phyloP scores from a whole-genome alignment of 2,329 filamentous ascomycete species.

The Paracoccidioides lutzii region DNA sequence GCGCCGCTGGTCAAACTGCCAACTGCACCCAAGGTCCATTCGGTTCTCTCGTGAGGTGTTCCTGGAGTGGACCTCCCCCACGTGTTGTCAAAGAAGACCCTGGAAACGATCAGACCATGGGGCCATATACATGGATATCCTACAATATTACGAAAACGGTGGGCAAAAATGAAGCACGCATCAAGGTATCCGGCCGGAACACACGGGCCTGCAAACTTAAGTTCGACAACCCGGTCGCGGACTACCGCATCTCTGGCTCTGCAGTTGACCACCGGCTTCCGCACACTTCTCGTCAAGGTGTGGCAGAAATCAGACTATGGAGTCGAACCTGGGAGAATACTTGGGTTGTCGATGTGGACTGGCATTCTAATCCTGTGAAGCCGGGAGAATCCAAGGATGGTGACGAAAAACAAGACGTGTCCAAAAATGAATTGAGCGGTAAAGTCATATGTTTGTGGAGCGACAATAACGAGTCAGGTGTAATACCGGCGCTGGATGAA shows the following conservation, averaged over 20 bases:
- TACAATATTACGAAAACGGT: conserved; percentile 45
- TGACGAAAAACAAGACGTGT: conserved; percentile 17
- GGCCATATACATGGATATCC: conserved; percentile 49
- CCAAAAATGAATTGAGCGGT: conserved; percentile 42
- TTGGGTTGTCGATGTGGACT: conserved; percentile 65
- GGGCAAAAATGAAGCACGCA: conserved; percentile 38
- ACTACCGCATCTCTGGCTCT: conserved; percentile 51
- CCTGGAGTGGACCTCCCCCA: conserved; percentile 57
- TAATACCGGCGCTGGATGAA: conserved; percentile 76
- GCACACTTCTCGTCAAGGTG: conserved; percentile 48
- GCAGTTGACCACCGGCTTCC: conserved; percentile 50
- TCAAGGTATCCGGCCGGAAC: conserved; percentile 58
- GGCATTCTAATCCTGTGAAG: conserved; percentile 31
- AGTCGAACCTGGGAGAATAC: conserved; percentile 62
- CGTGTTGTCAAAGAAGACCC: conserved; percentile 42
- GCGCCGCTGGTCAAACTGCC: conserved; percentile 49
- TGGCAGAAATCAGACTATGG: conserved; percentile 64
- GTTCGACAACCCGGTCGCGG: conserved; percentile 55
- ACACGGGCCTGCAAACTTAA: conserved; percentile 65
- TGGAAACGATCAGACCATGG: conserved; percentile 29
- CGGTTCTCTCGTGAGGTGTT: conserved; percentile 45
- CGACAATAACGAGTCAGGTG: conserved; percentile 59
- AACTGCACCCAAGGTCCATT: conserved; percentile 36
- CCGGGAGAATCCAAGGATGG: not conserved
- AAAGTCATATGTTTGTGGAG: conserved; percentile 72